A percentile compares a stretch with the other conserved stretches of the same genome.
Evolutionary conservation across 495 filamentous ascomycete species (phyloP).

Genomic region (Trichoderma reesei): DNA sequence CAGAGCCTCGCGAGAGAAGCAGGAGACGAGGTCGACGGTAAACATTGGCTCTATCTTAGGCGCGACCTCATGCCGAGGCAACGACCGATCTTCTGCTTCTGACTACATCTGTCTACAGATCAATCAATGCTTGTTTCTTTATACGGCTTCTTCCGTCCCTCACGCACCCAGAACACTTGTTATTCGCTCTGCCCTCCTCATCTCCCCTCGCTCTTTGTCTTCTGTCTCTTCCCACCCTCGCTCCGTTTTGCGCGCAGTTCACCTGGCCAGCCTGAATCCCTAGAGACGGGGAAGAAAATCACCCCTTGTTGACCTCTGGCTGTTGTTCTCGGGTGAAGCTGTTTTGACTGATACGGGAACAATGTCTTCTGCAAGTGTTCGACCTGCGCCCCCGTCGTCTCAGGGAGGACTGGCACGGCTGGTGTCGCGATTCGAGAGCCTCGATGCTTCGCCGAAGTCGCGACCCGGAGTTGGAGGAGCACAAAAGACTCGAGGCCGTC

Average conservation of each 20-base stretch:
- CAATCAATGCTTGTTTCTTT: neutral
- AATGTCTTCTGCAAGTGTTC: neutral
- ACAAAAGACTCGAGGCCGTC: neutral
- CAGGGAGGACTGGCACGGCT: neutral
- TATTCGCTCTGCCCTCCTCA: neutral
- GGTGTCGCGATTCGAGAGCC: neutral
- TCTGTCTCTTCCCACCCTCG: neutral
- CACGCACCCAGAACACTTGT: neutral
- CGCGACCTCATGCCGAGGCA: neutral
- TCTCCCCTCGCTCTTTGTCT: neutral
- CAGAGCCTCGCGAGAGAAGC: neutral
- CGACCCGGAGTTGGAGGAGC: neutral
- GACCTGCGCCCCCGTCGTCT: neutral
- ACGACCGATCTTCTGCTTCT: neutral
- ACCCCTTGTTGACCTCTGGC: too few species aligned
- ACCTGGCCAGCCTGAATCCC: too few species aligned
- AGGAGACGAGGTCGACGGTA: neutral
- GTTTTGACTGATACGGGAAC: neutral
- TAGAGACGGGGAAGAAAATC: too few species aligned
- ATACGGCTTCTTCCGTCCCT: neutral
- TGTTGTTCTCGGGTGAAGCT: neutral
- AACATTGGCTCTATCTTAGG: neutral
- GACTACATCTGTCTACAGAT: neutral
- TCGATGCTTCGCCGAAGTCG: neutral
- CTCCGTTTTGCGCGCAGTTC: too few species aligned